These are phyloP conservation scores for Phellopilus nigrolimitatus DNA, from an alignment of 1,284 basidiomycete species.

Conservation along the genomic window DNA sequence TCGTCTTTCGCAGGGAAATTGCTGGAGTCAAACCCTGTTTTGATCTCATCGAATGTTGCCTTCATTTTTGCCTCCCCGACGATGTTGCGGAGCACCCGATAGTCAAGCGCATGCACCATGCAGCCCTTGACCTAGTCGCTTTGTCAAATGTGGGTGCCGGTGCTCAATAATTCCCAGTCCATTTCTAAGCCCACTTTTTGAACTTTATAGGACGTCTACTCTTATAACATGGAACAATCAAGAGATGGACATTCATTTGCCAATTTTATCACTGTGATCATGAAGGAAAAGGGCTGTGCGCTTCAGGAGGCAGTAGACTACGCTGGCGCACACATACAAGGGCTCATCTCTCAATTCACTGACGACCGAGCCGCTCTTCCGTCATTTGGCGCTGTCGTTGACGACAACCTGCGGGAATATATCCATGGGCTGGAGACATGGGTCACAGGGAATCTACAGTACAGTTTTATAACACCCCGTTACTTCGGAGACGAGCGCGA, in stretches of 20 bases:
- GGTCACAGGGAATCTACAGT: slow-evolving; percentile 47
- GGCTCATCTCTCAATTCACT: slow-evolving; percentile 46
- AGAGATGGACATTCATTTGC: slow-evolving; percentile 39
- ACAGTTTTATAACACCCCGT: slow-evolving; percentile 54
- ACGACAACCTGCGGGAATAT: slow-evolving; percentile 41
- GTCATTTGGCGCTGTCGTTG: slow-evolving; percentile 9
- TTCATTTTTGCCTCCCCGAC: slow-evolving; percentile 18
- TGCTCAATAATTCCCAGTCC: background rate
- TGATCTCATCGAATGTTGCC: slow-evolving; percentile 14
- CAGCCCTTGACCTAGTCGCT: slow-evolving; percentile 12
- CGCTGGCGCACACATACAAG: slow-evolving; percentile 47
- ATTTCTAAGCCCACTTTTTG: background rate
- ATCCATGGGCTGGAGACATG: slow-evolving; percentile 46
- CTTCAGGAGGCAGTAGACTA: slow-evolving; percentile 58
- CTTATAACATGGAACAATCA: slow-evolving; percentile 69
- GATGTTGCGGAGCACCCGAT: slow-evolving; percentile 15
- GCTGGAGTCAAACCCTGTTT: slow-evolving; percentile 15
- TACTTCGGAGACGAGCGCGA: slow-evolving; percentile 48
- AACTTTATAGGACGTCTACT: slow-evolving; percentile 58
- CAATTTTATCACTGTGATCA: slow-evolving; percentile 62
- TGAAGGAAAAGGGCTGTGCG: slow-evolving; percentile 45
- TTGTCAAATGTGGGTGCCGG: slow-evolving; percentile 8
- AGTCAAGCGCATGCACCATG: slow-evolving; percentile 3
- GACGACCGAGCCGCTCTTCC: slow-evolving; percentile 31
- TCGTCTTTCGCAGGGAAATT: slow-evolving; percentile 13